Base-by-base conservation (phyloP, 345 rosid genomes). In the Erodium maritimum region DNA sequence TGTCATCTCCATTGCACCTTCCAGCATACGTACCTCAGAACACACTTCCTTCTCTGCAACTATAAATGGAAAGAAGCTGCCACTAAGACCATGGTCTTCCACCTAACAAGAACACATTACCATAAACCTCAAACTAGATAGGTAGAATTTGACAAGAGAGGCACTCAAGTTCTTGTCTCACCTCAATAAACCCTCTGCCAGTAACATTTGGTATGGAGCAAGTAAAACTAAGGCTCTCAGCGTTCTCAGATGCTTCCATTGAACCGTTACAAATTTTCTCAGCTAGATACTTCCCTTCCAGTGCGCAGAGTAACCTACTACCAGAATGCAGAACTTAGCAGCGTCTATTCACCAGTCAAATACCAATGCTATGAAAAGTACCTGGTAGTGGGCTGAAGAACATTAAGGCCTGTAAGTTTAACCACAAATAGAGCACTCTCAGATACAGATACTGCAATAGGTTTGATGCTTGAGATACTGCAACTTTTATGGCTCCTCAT, bases 181-280 rank as follows among this genome's bases (percentile, higher is more conserved):
- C 93, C 93, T 85, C 93, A 57, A 85, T 75, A 58, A 82, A 82
- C 60, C 93, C 93, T 74, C 88, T 75, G 22, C 93, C 93, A 54
- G 64, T 64, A 54, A 76, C 67, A 57, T 62, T 29, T 14, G 93
- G 83, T 20, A 82, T 56, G n/a, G 85, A 71, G 65, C 82, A 82
- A 33, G 24, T 48, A 45, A 80, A 75, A 70, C 61, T 70, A 52
- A 85, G 67, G 50, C 24, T 45, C 25, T 73, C 79, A 51, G 73
- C 77, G 59, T 56, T 67, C 34, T 68, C 75, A 59, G 50, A n/a
- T 63, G 56, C 55, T 59, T 71, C 79, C 37, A 56, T 58, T 55
- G 77, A 54, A 17, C 75, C 83, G 56, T 59, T 52, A 57, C 61
- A 60, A 18, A 61, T 66, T 64, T 75, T 78, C 58, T 80, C 80